Evolutionary conservation across 2,329 filamentous ascomycete species (phyloP).

Genomic region (Botrytis aclada): DNA sequence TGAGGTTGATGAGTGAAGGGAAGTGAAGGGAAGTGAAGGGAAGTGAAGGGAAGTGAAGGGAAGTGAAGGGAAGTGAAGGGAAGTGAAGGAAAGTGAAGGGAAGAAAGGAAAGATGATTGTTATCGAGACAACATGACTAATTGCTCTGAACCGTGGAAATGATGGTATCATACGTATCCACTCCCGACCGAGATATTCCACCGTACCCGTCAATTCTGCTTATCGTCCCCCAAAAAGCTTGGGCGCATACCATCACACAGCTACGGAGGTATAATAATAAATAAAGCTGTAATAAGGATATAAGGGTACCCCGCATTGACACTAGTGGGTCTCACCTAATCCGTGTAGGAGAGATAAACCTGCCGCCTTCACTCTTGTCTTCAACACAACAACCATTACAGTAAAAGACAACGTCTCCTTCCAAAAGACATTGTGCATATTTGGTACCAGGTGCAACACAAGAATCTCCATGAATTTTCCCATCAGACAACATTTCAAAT

Average conservation of each 20-base stretch:
- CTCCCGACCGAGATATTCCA: too few species aligned
- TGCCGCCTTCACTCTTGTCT: neutral
- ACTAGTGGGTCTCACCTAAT: constrained; percentile 9
- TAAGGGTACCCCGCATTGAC: constrained; percentile 9
- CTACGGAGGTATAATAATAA: neutral
- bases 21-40: neutral
- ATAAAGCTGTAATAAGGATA: neutral
- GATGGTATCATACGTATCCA: neutral
- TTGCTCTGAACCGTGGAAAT: neutral
- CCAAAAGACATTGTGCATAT: neutral
- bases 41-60: too few species aligned
- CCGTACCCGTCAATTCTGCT: neutral
- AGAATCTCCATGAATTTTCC: neutral
- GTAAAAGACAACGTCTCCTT: neutral
- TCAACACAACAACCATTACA: neutral
- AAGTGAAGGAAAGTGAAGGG: too few species aligned
- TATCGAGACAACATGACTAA: neutral
- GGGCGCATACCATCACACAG: neutral
- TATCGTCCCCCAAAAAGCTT: neutral
- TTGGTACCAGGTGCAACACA: neutral
- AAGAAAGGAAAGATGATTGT: too few species aligned
- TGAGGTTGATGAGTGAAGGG: neutral
- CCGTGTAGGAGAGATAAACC: neutral
- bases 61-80: neutral
- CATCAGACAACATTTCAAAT: too few species aligned